Conservation (phyloP, 2,329 filamentous ascomycete genomes). For the Leptographium flavum region DNA sequence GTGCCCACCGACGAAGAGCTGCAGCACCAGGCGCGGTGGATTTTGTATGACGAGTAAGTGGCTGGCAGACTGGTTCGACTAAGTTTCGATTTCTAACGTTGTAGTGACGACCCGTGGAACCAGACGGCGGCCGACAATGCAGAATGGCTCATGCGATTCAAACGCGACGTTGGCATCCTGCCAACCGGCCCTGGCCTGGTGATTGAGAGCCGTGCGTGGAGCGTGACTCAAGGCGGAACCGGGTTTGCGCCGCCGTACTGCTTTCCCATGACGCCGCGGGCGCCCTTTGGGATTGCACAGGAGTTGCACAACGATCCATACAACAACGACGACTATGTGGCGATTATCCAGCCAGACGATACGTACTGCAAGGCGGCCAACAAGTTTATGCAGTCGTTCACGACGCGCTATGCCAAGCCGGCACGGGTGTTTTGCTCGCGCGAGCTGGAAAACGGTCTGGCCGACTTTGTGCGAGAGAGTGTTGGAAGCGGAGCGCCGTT, state of each 20-base stretch:
- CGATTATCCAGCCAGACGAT: constrained; percentile 15
- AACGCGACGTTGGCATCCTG: constrained; percentile 39
- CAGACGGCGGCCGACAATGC: constrained; percentile 48
- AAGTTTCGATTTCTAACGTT: background rate
- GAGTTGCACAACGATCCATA: too few species aligned
- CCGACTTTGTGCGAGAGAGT: constrained; percentile 28
- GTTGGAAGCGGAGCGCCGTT: constrained; percentile 24
- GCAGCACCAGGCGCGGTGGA: constrained; percentile 49
- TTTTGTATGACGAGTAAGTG: constrained; percentile 45
- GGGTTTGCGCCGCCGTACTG: constrained; percentile 43
- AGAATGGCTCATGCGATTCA: constrained; percentile 50
- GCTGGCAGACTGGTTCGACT: constrained; percentile 5
- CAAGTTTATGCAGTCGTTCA: constrained; percentile 31
- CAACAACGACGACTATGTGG: constrained; percentile 19
- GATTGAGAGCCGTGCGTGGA: constrained; percentile 25
- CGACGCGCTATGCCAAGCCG: constrained; percentile 28
- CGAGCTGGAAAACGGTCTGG: constrained; percentile 41
- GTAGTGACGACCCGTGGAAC: constrained; percentile 49
- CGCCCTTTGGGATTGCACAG: constrained; percentile 18
- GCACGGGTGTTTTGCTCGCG: constrained; percentile 42
- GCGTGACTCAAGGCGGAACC: constrained; percentile 32
- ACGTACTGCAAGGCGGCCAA: constrained; percentile 23
- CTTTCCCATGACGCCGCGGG: constrained; percentile 25
- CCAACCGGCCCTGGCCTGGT: constrained; percentile 36
- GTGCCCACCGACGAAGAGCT: constrained; percentile 47